Evolutionary conservation across 2,329 filamentous ascomycete species (phyloP), one percentile per base, ranked within the genome.

Genomic region (Pseudogymnoascus sp.): DNA sequence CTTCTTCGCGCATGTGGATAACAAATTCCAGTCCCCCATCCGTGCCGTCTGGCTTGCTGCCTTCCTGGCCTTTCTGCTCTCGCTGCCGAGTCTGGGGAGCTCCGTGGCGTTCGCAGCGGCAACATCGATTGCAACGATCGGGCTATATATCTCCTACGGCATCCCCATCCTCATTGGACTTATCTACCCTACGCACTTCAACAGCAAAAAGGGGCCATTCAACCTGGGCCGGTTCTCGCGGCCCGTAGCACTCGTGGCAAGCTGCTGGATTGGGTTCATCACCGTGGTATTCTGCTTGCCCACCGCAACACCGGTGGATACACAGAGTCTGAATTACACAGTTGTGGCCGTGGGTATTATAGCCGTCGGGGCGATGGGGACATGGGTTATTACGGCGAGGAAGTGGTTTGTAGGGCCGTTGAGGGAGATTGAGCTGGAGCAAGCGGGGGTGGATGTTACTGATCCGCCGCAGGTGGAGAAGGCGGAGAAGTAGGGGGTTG

Each of bases 321-420:
- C 73, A n/a, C 77, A 84, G 73, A 83, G 82, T 3, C 70, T 85
- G 21, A 85, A 85, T 66, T 85, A 85, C 67, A 84, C 82, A 0
- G 79, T 80, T 0, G 82, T 85, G 0, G 82, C 82, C 0, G 82
- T 85, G 3, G 82, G 82, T 0, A 84, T 85, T 63, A 80, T 85
- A 53, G 76, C 75, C 0, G 67, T 82, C 1, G 79, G 78, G 37
- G 73, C 78, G 1, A 72, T 80, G 18, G 74, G 71, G 0, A 76
- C 74, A 12, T 85, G 83, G 83, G 47, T 82, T 1, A 1, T 83
- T 1, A 82, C 78, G 76, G 83, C 82, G 1, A 73, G 74, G 35
- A 76, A 73, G 47, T 85, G 82, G 82, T 85, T 84, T 65, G 80
- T 77, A 0, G 83, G 83, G 0, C 83, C 82, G 1, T 76, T 79